Evolutionary conservation across 2,329 filamentous ascomycete genomes (phyloP), one percentile per base, ranked within the genome.

Genomic region (Xylaria arbuscula): DNA sequence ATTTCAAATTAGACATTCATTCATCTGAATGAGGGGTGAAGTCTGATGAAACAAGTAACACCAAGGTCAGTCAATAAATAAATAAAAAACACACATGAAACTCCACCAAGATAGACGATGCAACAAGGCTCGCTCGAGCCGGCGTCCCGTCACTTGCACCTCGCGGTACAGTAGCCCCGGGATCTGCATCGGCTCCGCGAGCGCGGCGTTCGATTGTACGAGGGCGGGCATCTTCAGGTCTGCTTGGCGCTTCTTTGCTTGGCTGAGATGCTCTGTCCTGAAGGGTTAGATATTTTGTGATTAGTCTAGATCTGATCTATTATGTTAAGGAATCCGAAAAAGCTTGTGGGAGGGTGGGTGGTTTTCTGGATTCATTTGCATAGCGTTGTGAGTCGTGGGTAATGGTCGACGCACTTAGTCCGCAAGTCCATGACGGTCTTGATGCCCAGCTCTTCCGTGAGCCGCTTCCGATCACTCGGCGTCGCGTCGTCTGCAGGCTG

Each of bases 361-460:
- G 7, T 24, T 55, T 11, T 38, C n/a, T n/a, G n/a, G n/a, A n/a
- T n/a, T n/a, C n/a, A n/a, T n/a, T n/a, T n/a, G 10, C 34, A 11
- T 1, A 22, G 9, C 4, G 17, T 8, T 19, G 42, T 17, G 15
- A 45, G n/a, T 9, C 19, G 32, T 55, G 38, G 32, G 17, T 15
- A 17, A 17, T 17, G 11, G 15, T 19, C 51, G 42, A 56, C 34
- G 40, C 84, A 93, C 89, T 90, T 89, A 70, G 93, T 93, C 64
- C 94, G 88, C 11, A 97, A 83, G 81, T 97, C 94, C 68, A 97
- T 86, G 48, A 97, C 87, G 2, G 89, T 93, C 72, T 85, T 87
- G 71, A 97, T 87, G 24, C 87, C 84, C 72, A 90, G 85, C 38
- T 88, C 84, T 8, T 89, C 80, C 10, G 82, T 79, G 11, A 97